Percentiles rank a stretch among this genome's conserved stretches.
These are phyloP conservation scores for Mortierella sp. DNA, from an alignment of 371 early-diverging fungal species.

Conservation along the genomic window DNA sequence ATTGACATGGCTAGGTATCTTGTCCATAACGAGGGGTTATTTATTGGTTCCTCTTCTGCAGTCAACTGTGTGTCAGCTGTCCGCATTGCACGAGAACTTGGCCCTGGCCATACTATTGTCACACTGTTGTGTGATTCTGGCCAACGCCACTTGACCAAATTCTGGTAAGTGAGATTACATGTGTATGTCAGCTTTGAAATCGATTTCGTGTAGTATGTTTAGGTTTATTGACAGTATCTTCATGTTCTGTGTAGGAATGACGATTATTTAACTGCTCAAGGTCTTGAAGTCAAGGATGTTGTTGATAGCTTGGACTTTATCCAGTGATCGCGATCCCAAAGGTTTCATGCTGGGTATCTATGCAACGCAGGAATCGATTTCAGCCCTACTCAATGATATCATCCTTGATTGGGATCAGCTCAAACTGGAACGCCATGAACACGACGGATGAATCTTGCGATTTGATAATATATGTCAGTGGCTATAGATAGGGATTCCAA, in stretches of 20 bases:
- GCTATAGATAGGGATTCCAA: constrained; percentile 44
- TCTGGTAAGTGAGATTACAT: constrained; percentile 69
- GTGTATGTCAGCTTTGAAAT: not conserved
- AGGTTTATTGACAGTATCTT: not conserved
- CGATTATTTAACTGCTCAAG: constrained; percentile 43
- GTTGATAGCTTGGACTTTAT: constrained; percentile 50
- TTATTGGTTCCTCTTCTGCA: constrained; percentile 92
- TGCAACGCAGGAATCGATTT: not conserved
- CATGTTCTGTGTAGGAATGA: constrained; percentile 41
- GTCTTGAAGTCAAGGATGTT: constrained; percentile 44
- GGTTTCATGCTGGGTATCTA: not conserved
- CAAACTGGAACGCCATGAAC: constrained; percentile 73
- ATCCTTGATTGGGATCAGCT: constrained; percentile 60
- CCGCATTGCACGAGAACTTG: constrained; percentile 75
- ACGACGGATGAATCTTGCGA: constrained; percentile 60
- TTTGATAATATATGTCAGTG: constrained; percentile 69
- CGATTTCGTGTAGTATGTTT: not conserved
- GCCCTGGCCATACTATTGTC: constrained; percentile 86
- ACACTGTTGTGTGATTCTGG: constrained; percentile 89
- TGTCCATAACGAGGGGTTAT: constrained; percentile 89
- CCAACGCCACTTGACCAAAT: constrained; percentile 86
- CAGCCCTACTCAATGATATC: constrained; percentile 19
- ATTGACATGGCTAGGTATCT: constrained; percentile 92
- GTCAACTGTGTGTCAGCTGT: constrained; percentile 94
- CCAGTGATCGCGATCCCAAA: constrained; percentile 8